phyloP scores from a whole-genome alignment of 495 filamentous ascomycete genomes.

The Rusavskia elegans region DNA sequence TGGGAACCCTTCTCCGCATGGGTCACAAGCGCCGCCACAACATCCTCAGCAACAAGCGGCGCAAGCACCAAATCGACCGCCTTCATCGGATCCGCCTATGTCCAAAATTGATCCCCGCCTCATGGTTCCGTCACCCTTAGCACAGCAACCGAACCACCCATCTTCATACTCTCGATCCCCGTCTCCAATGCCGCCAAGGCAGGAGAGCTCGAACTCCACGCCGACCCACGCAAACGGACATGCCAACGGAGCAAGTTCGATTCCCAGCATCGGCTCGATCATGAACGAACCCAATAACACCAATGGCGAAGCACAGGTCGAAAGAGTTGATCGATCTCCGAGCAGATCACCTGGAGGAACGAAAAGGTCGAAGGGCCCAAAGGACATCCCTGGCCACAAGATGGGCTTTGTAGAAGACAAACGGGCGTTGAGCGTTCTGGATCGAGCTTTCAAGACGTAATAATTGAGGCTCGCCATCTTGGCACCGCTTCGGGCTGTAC shows the following conservation, averaged over 20 bases:
- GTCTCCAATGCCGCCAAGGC: neutral
- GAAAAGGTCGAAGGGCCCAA: conserved; percentile 30
- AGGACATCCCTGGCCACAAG: conserved; percentile 50
- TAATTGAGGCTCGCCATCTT: neutral
- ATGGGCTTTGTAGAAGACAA: conserved; percentile 47
- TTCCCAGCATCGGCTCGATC: conserved; percentile 35
- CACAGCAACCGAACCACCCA: conserved; percentile 1
- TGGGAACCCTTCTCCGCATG: conserved; percentile 3
- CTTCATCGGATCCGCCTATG: conserved; percentile 10
- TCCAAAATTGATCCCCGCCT: conserved; percentile 13
- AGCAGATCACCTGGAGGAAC: conserved; percentile 20
- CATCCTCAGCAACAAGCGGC: conserved; percentile 1
- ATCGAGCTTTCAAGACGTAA: conserved; percentile 18
- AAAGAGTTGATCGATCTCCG: conserved; percentile 17
- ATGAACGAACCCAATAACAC: conserved; percentile 30
- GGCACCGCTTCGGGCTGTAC: no score
- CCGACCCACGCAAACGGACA: conserved; percentile 9
- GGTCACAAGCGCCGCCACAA: conserved; percentile 4
- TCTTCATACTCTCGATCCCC: neutral
- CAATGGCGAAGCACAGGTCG: conserved; percentile 16
- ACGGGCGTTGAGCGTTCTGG: conserved; percentile 45
- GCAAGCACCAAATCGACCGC: neutral
- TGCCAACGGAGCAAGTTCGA: conserved; percentile 18
- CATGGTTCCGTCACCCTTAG: conserved; percentile 7
- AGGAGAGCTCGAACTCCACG: conserved; percentile 1